A percentile compares a stretch with the other conserved stretches of the same genome.
These are phyloP conservation scores for Colletotrichum spinosum DNA, from an alignment of 2,329 filamentous ascomycete genomes.

Conservation along the genomic window DNA sequence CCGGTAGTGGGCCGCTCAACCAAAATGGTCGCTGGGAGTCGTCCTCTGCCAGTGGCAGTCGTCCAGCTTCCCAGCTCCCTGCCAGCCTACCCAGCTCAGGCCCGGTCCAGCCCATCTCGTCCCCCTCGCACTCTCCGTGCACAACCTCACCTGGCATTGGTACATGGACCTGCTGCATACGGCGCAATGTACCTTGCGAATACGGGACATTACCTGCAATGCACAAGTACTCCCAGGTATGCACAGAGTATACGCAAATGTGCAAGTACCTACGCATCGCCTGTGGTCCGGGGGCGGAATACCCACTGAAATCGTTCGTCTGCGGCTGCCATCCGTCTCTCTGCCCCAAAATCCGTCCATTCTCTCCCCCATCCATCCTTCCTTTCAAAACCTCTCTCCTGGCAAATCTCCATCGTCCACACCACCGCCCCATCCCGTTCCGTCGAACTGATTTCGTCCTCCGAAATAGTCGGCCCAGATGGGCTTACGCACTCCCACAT, in stretches of 20 bases:
- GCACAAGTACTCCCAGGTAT: no score
- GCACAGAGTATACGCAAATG: no score
- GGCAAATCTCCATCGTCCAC: constrained; percentile 11
- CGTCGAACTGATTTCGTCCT: constrained; percentile 33
- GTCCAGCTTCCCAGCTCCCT: constrained; percentile 17
- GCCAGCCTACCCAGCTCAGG: constrained; percentile 1
- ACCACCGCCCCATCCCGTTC: constrained; percentile 29
- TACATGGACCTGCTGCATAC: no score
- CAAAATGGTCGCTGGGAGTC: not conserved
- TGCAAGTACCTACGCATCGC: constrained; percentile 1
- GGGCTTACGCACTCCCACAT: constrained; percentile 32
- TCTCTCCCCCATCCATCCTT: constrained; percentile 37
- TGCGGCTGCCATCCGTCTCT: constrained; percentile 35
- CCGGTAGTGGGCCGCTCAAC: constrained; percentile 27
- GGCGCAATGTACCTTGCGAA: no score
- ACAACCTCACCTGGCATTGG: no score
- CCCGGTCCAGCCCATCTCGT: constrained; percentile 34
- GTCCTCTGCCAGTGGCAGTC: constrained; percentile 26
- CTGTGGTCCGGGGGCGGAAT: constrained; percentile 34
- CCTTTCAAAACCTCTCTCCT: constrained; percentile 32
- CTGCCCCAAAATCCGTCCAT: constrained; percentile 37
- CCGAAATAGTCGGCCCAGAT: constrained; percentile 33
- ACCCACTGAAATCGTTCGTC: constrained; percentile 35
- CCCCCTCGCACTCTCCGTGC: constrained; percentile 33
- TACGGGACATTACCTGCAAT: no score